phyloP scores from a whole-genome alignment of 805 yeast genomes.

The Kodamaea kaohsiungensis region DNA sequence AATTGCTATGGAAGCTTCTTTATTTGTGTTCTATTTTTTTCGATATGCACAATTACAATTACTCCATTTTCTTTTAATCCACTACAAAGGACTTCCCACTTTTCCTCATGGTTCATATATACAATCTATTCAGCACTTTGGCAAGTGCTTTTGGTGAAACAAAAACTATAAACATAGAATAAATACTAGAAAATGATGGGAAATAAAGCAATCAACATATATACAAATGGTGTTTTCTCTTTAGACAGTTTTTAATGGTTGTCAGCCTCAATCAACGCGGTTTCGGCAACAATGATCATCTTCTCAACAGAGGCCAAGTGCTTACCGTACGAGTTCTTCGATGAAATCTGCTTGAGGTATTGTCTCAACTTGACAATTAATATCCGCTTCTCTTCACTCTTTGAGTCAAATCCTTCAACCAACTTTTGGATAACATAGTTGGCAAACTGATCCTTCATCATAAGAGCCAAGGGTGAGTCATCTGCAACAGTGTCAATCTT shows the following conservation, averaged over 20 bases:
- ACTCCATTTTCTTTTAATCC: no score
- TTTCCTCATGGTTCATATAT: background rate
- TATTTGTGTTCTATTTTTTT: no score
- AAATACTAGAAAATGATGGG: background rate
- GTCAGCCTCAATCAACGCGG: constrained; percentile 44
- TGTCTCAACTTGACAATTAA: constrained; percentile 77
- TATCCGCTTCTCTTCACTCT: constrained; percentile 62
- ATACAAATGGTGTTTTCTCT: background rate
- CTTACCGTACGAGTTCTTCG: constrained; percentile 69
- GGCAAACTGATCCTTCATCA: constrained; percentile 98
- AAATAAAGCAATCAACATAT: background rate
- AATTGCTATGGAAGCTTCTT: no score
- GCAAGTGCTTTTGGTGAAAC: background rate
- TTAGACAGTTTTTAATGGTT: constrained; percentile 14
- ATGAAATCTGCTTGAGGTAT: constrained; percentile 70
- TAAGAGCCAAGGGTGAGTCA: constrained; percentile 71
- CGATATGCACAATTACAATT: no score
- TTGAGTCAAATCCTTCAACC: constrained; percentile 70
- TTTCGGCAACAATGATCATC: constrained; percentile 57
- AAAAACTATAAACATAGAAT: constrained; percentile 1
- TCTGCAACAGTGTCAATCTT: constrained; percentile 54
- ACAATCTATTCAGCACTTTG: background rate
- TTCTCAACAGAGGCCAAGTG: constrained; percentile 83
- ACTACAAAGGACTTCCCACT: background rate
- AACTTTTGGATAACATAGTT: constrained; percentile 95